phyloP scores from a whole-genome alignment of 768 basidiomycete species.

The Boletus reticulatus region DNA sequence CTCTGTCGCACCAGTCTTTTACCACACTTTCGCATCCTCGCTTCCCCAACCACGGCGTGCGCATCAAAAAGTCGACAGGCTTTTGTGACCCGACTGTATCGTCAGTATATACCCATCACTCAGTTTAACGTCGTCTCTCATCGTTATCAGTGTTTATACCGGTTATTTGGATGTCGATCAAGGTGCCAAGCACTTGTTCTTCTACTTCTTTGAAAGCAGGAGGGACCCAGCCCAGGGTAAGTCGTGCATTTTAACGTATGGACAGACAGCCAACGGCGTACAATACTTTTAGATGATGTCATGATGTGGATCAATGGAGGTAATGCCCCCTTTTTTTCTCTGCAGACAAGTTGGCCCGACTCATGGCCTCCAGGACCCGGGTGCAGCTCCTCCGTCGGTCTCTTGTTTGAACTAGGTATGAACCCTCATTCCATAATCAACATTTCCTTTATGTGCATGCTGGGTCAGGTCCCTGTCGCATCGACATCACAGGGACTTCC shows the following conservation, averaged over 20 bases:
- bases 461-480: slow-evolving; percentile 52
- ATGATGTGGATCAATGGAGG: slow-evolving; percentile 74
- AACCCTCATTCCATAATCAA: slow-evolving; percentile 8
- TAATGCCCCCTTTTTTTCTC: slow-evolving; percentile 15
- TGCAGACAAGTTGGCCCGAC: not conserved
- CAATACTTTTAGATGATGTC: slow-evolving; percentile 46
- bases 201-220: slow-evolving; percentile 62
- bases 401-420: slow-evolving; percentile 58
- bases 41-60: slow-evolving; percentile 52
- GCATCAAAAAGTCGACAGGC: slow-evolving; percentile 52
- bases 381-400: slow-evolving; percentile 50
- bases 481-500: slow-evolving; percentile 56
- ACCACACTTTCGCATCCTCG: slow-evolving; percentile 44
- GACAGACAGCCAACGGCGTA: not conserved
- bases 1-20: slow-evolving; percentile 31
- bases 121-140: not conserved
- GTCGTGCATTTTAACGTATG: not conserved
- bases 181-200: slow-evolving; percentile 53
- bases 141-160: slow-evolving; percentile 38
- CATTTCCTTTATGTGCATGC: slow-evolving; percentile 23
- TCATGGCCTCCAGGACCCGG: slow-evolving; percentile 47
- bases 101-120: slow-evolving; percentile 4
- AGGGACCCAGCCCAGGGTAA: slow-evolving; percentile 40
- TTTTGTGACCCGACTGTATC: slow-evolving; percentile 64
- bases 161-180: slow-evolving; percentile 47